Evolutionary conservation across 2,329 filamentous ascomycete genomes (phyloP), one percentile per base, ranked within the genome.

Genomic region (Fusarium duplospermum): DNA sequence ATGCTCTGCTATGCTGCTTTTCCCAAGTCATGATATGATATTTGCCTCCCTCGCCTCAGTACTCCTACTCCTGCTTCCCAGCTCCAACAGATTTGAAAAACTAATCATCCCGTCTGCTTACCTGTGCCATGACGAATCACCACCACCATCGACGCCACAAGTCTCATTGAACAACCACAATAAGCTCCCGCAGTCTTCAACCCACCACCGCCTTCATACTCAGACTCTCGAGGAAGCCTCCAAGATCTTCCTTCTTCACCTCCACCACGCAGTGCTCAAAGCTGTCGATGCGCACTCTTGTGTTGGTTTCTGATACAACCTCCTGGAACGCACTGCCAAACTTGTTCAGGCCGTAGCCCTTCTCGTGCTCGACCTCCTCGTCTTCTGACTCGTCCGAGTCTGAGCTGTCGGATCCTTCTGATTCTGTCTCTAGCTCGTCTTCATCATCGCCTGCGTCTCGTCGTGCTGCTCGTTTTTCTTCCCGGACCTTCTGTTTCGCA

Each of bases 191-290:
- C 14, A 8, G 36, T 29, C 10, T 56, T 71, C 80, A 92, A 50
- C 90, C 90, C 64, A 92, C 93, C 20, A 98, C 95, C 66, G 92
- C 92, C 88, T 97, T 97, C 89, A 95, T 92, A 83, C 95, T 98
- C 80, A 99, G 83, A 65, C 93, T 92, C 85, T 99, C 96, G 75
- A 99, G 86, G 82, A 99, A 99, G 0, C 93, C 94, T 18, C 91
- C 91, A 31, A 99, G 85, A 83, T 98, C 96, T 81, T 98, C 96
- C 86, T 98, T 98, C 84, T 92, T 92, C n/a, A 99, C 96, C 82
- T 99, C 96, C 56, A 98, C 95, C 9, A 98, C 96, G 79, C 94
- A 97, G 82, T 98, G 94, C 83, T 99, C 96, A 79, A 99, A 99
- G 82, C 94, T 97, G 83, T 99, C 96, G 80, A 98, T 97, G 69